These are phyloP conservation scores for Raffaelea ambrosiae DNA, from an alignment of 2,329 filamentous ascomycete genomes.

Conservation along the genomic window DNA sequence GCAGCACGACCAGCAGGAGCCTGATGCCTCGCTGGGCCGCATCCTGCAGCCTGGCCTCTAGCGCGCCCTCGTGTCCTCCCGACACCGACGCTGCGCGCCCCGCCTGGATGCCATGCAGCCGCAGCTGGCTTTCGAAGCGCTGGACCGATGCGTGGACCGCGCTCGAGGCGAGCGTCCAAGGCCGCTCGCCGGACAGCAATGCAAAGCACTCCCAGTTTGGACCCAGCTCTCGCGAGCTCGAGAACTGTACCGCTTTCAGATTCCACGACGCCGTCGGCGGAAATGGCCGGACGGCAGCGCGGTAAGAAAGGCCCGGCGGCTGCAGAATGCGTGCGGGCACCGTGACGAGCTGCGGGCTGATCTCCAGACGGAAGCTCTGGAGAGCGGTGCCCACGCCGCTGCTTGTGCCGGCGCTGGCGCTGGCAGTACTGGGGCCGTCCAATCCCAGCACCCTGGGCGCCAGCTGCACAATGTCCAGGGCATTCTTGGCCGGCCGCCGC, in stretches of 20 bases:
- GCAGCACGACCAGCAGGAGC: slow-evolving; percentile 43
- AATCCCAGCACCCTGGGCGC: neutral
- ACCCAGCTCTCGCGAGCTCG: neutral
- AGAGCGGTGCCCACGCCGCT: too few species aligned
- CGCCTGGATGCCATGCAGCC: neutral
- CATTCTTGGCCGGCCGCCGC: slow-evolving; percentile 45
- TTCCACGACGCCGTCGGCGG: neutral
- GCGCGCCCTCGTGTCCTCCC: too few species aligned
- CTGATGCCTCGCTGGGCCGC: too few species aligned
- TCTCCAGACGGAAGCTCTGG: neutral
- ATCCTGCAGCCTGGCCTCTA: too few species aligned
- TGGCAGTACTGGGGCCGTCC: too few species aligned
- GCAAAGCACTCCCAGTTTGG: neutral
- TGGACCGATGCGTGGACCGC: neutral
- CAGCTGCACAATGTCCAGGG: slow-evolving; percentile 35
- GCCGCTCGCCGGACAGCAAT: neutral
- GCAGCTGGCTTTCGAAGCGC: neutral
- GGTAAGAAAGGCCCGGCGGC: neutral
- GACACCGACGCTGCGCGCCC: neutral
- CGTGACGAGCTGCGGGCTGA: neutral
- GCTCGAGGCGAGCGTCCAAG: too few species aligned
- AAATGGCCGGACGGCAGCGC: neutral
- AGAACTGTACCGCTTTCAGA: neutral
- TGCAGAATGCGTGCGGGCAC: neutral
- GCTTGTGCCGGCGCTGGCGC: too few species aligned